These are phyloP conservation scores for Passalora sequoiae DNA, from an alignment of 2,329 filamentous ascomycete genomes.

Conservation along the genomic window DNA sequence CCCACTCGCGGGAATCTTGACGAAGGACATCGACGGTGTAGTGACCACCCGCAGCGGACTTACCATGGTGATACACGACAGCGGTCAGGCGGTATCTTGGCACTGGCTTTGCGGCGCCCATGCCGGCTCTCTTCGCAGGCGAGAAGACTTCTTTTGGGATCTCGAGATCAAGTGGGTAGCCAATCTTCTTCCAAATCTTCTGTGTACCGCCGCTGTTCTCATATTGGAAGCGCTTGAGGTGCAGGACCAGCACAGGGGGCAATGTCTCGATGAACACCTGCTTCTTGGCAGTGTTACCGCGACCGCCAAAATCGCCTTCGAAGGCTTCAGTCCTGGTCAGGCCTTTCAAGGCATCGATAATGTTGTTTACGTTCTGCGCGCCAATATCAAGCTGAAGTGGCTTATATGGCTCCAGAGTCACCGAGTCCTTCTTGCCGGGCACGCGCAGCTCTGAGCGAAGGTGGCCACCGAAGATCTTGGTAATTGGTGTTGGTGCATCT, in stretches of 20 bases:
- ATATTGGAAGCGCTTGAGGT: slow-evolving; percentile 96
- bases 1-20: slow-evolving; percentile 93
- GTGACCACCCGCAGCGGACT: slow-evolving; percentile 91
- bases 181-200: slow-evolving; percentile 98
- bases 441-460: slow-evolving; percentile 84
- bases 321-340: slow-evolving; percentile 79
- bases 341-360: slow-evolving; percentile 81
- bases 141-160: slow-evolving; percentile 87
- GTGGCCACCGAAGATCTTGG: slow-evolving; percentile 89
- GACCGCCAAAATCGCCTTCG: slow-evolving; percentile 78
- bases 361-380: slow-evolving; percentile 77
- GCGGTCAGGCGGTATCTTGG: slow-evolving; percentile 82
- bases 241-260: slow-evolving; percentile 85
- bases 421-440: slow-evolving; percentile 79
- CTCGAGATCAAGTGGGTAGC: slow-evolving; percentile 89
- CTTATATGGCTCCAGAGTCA: slow-evolving; percentile 90
- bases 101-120: slow-evolving; percentile 61
- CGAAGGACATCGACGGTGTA: slow-evolving; percentile 96
- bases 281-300: slow-evolving; percentile 72
- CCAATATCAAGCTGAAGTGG: slow-evolving; percentile 93
- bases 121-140: slow-evolving; percentile 62
- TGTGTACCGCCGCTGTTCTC: slow-evolving; percentile 76
- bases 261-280: slow-evolving; percentile 91
- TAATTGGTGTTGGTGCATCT: slow-evolving; percentile 63
- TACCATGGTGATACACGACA: slow-evolving; percentile 96